Evolutionary conservation across 345 rosid genomes (phyloP).

Genomic region (Lagerstroemia speciosa): DNA sequence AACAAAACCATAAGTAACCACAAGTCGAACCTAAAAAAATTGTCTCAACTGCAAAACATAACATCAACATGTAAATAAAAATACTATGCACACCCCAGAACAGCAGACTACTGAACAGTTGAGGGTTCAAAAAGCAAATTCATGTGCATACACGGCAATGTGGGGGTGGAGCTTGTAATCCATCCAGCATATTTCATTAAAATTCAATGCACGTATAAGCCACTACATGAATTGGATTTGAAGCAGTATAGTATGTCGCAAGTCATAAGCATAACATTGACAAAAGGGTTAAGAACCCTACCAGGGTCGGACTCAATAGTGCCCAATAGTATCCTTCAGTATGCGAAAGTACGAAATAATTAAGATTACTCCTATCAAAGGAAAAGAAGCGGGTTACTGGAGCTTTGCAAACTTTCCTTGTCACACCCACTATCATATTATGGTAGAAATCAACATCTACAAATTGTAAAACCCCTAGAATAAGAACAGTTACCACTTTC

Average conservation of each 20-base stretch:
- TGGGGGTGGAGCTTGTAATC: not conserved
- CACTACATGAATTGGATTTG: no score
- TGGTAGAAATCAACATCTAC: not conserved
- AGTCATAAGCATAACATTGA: not conserved
- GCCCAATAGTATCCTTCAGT: slow-evolving; percentile 18
- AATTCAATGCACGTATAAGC: not conserved
- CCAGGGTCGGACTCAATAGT: slow-evolving; percentile 98
- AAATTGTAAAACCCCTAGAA: not conserved
- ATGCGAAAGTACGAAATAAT: not conserved
- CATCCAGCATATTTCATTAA: not conserved
- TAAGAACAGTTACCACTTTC: not conserved
- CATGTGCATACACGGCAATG: no score
- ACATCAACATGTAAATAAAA: not conserved
- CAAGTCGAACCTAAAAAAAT: not conserved
- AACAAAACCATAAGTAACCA: not conserved
- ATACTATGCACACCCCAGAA: not conserved
- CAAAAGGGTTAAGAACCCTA: slow-evolving; percentile 17
- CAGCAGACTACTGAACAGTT: not conserved
- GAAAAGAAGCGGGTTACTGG: no score
- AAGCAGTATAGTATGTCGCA: no score
- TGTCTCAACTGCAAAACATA: not conserved
- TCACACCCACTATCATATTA: no score
- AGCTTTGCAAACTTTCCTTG: no score
- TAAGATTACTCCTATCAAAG: no score
- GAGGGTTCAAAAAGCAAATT: no score